Evolutionary conservation across 371 early-diverging fungal species (phyloP).

Genomic region (Fennellomyces sp.): DNA sequence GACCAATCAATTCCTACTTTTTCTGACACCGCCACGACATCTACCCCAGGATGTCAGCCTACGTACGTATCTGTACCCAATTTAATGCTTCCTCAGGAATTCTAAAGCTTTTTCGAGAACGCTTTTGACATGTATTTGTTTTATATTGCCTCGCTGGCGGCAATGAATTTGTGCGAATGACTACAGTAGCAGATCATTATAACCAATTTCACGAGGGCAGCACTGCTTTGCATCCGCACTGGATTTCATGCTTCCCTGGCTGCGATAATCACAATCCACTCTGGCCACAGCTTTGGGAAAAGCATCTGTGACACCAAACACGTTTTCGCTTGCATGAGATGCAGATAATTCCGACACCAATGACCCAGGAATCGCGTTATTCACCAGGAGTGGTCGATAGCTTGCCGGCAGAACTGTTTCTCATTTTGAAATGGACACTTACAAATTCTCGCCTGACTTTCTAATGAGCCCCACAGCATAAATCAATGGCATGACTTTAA

Average conservation of each 20-base stretch:
- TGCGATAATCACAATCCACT: not conserved
- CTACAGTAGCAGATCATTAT: not conserved
- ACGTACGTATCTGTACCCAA: conserved; percentile 5
- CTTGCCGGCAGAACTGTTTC: not conserved
- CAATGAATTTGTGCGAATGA: not conserved
- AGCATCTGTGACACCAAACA: not conserved
- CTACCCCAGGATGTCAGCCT: not conserved
- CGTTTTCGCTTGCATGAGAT: not conserved
- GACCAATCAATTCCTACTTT: not conserved
- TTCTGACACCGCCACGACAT: conserved; percentile 1
- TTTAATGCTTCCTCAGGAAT: conserved; percentile 6
- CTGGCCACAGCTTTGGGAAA: not conserved
- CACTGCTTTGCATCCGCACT: not conserved
- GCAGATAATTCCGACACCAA: not conserved
- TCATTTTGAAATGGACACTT: not conserved
- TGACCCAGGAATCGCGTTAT: not conserved
- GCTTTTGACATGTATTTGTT: not conserved
- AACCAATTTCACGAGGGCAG: not conserved
- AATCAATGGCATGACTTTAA: conserved; percentile 7
- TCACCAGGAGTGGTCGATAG: not conserved
- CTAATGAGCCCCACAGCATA: not conserved
- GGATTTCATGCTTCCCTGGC: not conserved
- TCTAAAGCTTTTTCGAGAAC: conserved; percentile 4
- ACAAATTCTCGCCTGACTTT: conserved; percentile 1
- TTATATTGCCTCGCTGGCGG: not conserved